phyloP scores from a whole-genome alignment of 2,329 filamentous ascomycete species.

The Ophiognomonia clavigignenti-juglandacearum region DNA sequence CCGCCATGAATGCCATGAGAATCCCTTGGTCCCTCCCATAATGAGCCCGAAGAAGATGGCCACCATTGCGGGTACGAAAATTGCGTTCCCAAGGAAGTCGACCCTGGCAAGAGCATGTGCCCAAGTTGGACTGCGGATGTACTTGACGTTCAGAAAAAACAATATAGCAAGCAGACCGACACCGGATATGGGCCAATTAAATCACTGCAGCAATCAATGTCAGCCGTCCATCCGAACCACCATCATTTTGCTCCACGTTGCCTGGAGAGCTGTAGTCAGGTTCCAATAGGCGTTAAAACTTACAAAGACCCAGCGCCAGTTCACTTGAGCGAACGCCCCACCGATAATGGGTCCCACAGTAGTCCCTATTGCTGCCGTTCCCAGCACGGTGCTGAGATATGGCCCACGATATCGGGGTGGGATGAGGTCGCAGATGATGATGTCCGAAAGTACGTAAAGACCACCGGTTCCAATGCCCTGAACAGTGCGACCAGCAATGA shows the following conservation, averaged over 20 bases:
- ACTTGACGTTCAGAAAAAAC: too few relatives aligned
- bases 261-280: not conserved
- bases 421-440: not conserved
- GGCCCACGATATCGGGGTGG: not conserved
- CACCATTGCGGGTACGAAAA: too few relatives aligned
- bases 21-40: too few relatives aligned
- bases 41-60: too few relatives aligned
- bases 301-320: conserved; percentile 13
- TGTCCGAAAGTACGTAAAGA: not conserved
- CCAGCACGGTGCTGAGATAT: not conserved
- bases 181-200: too few relatives aligned
- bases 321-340: conserved; percentile 2
- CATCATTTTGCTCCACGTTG: not conserved
- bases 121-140: too few relatives aligned
- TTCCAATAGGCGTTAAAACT: not conserved
- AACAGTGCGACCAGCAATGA: not conserved
- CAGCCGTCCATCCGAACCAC: not conserved
- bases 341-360: conserved; percentile 8
- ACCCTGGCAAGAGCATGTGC: too few relatives aligned
- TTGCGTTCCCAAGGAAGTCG: too few relatives aligned
- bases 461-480: not conserved
- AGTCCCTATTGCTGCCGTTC: not conserved
- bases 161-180: too few relatives aligned
- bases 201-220: too few relatives aligned
- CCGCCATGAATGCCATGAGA: too few relatives aligned